phyloP scores from a whole-genome alignment of 75 land plant species.

The Pinus tabuliformis region DNA sequence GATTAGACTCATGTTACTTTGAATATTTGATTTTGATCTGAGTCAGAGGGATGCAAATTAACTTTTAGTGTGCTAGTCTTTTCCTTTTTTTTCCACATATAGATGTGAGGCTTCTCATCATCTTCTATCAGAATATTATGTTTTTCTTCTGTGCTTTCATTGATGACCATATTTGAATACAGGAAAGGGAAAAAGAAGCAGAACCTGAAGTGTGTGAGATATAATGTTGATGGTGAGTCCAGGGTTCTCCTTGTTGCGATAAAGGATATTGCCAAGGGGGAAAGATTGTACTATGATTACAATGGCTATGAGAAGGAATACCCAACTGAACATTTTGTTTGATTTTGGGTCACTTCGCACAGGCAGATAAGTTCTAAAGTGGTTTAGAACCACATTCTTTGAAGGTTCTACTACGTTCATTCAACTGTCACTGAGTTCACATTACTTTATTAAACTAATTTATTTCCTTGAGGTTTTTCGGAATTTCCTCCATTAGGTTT shows the following conservation, averaged over 20 bases:
- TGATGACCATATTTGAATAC: slow-evolving; percentile 6
- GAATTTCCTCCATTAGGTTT: neutral
- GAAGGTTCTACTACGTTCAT: neutral
- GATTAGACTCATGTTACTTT: too few relatives aligned
- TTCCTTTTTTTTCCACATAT: too few relatives aligned
- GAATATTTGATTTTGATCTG: too few relatives aligned
- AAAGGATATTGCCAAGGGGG: slow-evolving; percentile 50
- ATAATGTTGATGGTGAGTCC: slow-evolving; percentile 43
- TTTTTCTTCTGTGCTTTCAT: neutral
- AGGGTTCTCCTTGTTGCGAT: slow-evolving; percentile 48
- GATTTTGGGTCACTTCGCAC: neutral
- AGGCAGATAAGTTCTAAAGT: neutral
- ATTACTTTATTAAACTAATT: neutral
- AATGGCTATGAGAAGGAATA: slow-evolving; percentile 47
- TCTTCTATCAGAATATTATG: slow-evolving; percentile 25
- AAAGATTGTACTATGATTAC: slow-evolving; percentile 56
- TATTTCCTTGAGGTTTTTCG: neutral
- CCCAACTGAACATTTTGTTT: slow-evolving; percentile 55
- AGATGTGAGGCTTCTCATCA: too few relatives aligned
- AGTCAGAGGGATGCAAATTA: too few relatives aligned
- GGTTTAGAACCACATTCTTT: neutral
- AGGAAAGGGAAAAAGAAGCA: slow-evolving; percentile 55
- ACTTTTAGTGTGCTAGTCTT: too few relatives aligned
- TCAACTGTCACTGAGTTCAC: neutral
- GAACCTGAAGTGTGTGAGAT: slow-evolving; percentile 49